Percentiles rank a stretch among this genome's conserved stretches.
Conservation (phyloP, 2,329 filamentous ascomycete genomes). For the Alternaria tenuissima region DNA sequence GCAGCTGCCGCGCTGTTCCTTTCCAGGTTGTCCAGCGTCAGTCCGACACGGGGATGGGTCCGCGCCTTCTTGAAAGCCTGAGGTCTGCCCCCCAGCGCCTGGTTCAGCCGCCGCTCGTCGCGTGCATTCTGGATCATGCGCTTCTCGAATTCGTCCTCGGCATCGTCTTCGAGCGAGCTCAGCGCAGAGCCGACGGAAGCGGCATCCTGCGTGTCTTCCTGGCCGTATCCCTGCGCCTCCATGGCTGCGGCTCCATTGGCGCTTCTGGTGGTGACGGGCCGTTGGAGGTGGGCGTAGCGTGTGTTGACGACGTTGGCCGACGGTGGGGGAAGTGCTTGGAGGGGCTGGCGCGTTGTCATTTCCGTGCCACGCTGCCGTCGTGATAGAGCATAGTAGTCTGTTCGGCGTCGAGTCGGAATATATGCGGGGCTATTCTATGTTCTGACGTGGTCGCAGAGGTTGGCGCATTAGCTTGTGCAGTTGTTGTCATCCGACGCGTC, state of each 20-base stretch:
- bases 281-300: slow-evolving; percentile 32
- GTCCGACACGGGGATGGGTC: slow-evolving; percentile 49
- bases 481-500: slow-evolving; percentile 37
- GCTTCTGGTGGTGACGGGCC: slow-evolving; percentile 18
- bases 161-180: slow-evolving; percentile 52
- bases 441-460: slow-evolving; percentile 4
- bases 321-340: slow-evolving; percentile 44
- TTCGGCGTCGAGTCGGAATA: not conserved
- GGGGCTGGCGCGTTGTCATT: slow-evolving; percentile 48
- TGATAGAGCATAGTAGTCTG: slow-evolving; percentile 26
- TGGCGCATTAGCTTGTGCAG: slow-evolving; percentile 19
- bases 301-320: slow-evolving; percentile 36
- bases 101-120: slow-evolving; percentile 52
- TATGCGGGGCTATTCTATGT: slow-evolving; percentile 9
- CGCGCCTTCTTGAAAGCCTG: slow-evolving; percentile 56
- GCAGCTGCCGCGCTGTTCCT: slow-evolving; percentile 39
- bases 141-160: slow-evolving; percentile 56
- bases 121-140: slow-evolving; percentile 55
- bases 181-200: slow-evolving; percentile 45
- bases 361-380: slow-evolving; percentile 16
- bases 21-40: slow-evolving; percentile 56
- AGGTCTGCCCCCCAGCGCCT: slow-evolving; percentile 43
- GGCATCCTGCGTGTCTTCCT: slow-evolving; percentile 33
- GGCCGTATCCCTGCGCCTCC: slow-evolving; percentile 26
- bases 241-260: slow-evolving; percentile 33